Conservation (phyloP, 495 filamentous ascomycete genomes). For the Podospora pseudoanserina region DNA sequence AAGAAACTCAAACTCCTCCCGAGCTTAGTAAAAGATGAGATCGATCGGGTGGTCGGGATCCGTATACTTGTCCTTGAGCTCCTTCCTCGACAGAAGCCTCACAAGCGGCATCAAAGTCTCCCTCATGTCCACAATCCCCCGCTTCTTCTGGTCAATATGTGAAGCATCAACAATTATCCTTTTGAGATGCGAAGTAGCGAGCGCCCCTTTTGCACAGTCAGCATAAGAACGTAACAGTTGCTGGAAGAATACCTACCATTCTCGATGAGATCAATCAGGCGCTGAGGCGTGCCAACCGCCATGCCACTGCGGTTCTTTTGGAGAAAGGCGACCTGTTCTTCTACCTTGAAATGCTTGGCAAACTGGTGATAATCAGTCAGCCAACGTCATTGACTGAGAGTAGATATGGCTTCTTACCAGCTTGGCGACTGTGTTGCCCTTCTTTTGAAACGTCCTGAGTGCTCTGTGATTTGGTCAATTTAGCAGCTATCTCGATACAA, state of each 20-base stretch:
- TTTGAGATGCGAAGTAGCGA: conserved; percentile 65
- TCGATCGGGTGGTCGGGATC: conserved; percentile 48
- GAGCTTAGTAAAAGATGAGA: conserved; percentile 54
- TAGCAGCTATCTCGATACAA: background rate
- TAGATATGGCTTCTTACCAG: conserved; percentile 42
- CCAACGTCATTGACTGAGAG: background rate
- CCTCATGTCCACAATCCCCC: conserved; percentile 87
- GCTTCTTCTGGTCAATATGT: conserved; percentile 86
- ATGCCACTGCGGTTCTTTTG: conserved; percentile 68
- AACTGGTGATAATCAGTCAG: conserved; percentile 47
- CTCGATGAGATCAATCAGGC: conserved; percentile 76
- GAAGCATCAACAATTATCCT: conserved; percentile 85
- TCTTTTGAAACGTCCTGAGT: conserved; percentile 71
- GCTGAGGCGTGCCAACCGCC: conserved; percentile 81
- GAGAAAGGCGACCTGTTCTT: conserved; percentile 78
- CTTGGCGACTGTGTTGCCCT: conserved; percentile 75
- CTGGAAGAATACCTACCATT: conserved; percentile 52
- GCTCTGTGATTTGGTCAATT: conserved; percentile 45
- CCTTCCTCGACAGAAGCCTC: conserved; percentile 59
- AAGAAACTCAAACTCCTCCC: background rate
- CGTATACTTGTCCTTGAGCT: conserved; percentile 67
- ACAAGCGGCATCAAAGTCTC: conserved; percentile 77
- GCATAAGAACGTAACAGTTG: conserved; percentile 1
- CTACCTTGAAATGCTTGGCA: conserved; percentile 95
- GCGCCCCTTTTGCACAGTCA: conserved; percentile 51